A percentile compares a stretch with the other conserved stretches of the same genome.
These are phyloP conservation scores for Amylocystis lapponica DNA, from an alignment of 768 basidiomycete genomes.

Conservation along the genomic window DNA sequence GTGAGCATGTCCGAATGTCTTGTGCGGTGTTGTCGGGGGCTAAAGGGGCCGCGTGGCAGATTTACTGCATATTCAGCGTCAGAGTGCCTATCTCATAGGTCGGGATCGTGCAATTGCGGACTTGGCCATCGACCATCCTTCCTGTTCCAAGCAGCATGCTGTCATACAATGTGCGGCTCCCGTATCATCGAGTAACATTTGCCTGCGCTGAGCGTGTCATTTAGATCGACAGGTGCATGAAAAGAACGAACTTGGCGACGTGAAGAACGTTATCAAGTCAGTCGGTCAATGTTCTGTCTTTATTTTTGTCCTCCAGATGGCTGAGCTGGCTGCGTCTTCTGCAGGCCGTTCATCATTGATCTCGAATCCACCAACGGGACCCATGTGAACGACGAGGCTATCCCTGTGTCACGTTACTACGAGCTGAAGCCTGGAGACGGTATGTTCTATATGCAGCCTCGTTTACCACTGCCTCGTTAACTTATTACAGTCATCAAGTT, in stretches of 20 bases:
- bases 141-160: slow-evolving; percentile 97
- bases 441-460: slow-evolving; percentile 29
- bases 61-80: slow-evolving; percentile 85
- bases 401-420: slow-evolving; percentile 84
- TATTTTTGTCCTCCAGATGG: background rate
- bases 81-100: slow-evolving; percentile 92
- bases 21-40: background rate
- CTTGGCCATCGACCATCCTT: slow-evolving; percentile 91
- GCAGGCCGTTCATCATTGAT: slow-evolving; percentile 94
- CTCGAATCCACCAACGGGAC: slow-evolving; percentile 98
- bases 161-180: slow-evolving; percentile 77
- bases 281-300: slow-evolving; percentile 24
- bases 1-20: slow-evolving; percentile 40
- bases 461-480: slow-evolving; percentile 1
- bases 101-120: slow-evolving; percentile 82
- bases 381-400: slow-evolving; percentile 77
- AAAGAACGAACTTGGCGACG: slow-evolving; percentile 81
- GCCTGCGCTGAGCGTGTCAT: slow-evolving; percentile 2
- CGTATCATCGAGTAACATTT: no score
- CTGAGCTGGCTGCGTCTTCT: slow-evolving; percentile 1
- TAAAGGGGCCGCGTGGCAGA: no score
- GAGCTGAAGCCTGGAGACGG: slow-evolving; percentile 78
- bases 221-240: slow-evolving; percentile 78
- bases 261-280: slow-evolving; percentile 80
- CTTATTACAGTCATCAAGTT: slow-evolving; percentile 70